These are phyloP conservation scores for Bruguiera sexangula DNA, from an alignment of 345 rosid species.

Conservation along the genomic window DNA sequence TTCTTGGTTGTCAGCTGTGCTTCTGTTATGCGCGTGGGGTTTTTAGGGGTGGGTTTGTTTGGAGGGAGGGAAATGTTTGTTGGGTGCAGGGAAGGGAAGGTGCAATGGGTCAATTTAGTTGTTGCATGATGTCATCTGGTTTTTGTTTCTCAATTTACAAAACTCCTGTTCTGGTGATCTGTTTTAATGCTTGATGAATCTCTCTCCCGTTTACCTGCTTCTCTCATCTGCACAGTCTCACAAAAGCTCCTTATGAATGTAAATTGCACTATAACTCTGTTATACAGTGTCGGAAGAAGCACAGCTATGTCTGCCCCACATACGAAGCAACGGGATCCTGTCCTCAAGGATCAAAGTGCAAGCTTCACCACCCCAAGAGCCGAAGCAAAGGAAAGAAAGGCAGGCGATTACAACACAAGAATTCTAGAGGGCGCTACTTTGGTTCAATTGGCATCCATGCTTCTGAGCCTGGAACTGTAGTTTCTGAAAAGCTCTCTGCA, in stretches of 20 bases:
- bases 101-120: no score
- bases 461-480: slow-evolving; percentile 33
- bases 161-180: background rate
- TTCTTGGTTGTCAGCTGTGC: no score
- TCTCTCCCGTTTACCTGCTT: background rate
- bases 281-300: slow-evolving; percentile 94
- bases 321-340: slow-evolving; percentile 78
- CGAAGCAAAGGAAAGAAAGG: slow-evolving; percentile 59
- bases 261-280: slow-evolving; percentile 42
- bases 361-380: slow-evolving; percentile 83
- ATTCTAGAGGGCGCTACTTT: slow-evolving; percentile 63
- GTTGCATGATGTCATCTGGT: no score
- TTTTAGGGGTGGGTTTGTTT: no score
- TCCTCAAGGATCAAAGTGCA: slow-evolving; percentile 78
- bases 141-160: background rate
- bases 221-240: slow-evolving; percentile 9
- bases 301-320: slow-evolving; percentile 75
- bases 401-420: slow-evolving; percentile 46
- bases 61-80: no score
- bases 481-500: slow-evolving; percentile 24
- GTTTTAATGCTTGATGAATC: background rate
- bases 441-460: slow-evolving; percentile 29
- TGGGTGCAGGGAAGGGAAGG: no score
- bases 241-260: slow-evolving; percentile 17
- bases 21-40: no score